Base-by-base conservation (phyloP, 805 yeast genomes). In the Hanseniaspora nectarophila region DNA sequence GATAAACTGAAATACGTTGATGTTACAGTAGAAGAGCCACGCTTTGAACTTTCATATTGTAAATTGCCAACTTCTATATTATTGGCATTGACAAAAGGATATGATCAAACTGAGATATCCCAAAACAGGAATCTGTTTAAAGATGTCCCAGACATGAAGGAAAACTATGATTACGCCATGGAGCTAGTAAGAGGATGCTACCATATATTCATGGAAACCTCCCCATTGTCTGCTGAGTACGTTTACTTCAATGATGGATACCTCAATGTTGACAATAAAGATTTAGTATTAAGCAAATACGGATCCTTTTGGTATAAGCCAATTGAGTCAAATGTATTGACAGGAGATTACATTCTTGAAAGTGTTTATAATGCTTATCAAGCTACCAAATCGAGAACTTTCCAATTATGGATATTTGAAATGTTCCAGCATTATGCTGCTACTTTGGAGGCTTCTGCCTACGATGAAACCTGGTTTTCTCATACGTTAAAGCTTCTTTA, bases 291-390 rank as follows among this genome's bases (percentile, higher is more conserved):
- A 8, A 61, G 70, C 0, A 58, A 66, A 4, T 55, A 64, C 1
- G 63, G 66, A 5, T 95, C 85, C 63, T 84, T 86, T 64, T 63
- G 58, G 54, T 80, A 86, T 60, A 84, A 84, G 63, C 80, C 79
- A 7, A 63, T 67, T 15, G 97, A 89, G 64, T 75, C 73, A 48
- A 96, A 89, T 65, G 87, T 87, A 65, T 70, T 89, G 56, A 97
- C 88, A 69, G 74, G 96, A 58, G 96, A 96, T 1, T 97, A 89
- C 65, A 86, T 96, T 2, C 95, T 88, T 1, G 97, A 89, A 67
- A 81, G 94, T 1, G 70, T 89, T 40, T 89, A 82, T 71, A 75
- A 83, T 58, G 68, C 89, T 56, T 89, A 81, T 69, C 78, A 88
- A 58, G 71, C 87, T 57, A 85, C 95, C 1, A 81, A 82, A 26